Conservation (phyloP, 495 filamentous ascomycete genomes). For the Tuber magnatum region DNA sequence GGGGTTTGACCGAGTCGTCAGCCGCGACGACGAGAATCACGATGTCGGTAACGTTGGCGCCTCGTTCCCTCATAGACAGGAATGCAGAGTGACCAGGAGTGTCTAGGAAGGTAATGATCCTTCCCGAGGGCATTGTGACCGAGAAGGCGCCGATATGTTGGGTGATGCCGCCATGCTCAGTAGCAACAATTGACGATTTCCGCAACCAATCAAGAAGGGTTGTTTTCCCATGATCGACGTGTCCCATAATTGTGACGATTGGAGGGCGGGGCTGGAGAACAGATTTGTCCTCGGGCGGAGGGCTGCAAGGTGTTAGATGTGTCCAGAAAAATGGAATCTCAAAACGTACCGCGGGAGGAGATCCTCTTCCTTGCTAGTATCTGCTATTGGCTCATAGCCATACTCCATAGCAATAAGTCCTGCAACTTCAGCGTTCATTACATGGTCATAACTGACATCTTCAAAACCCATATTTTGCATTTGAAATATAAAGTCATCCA, state of each 20-base stretch:
- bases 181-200: slow-evolving; percentile 79
- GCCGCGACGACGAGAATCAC: slow-evolving; percentile 93
- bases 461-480: slow-evolving; percentile 80
- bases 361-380: slow-evolving; percentile 59
- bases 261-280: slow-evolving; percentile 69
- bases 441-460: slow-evolving; percentile 65
- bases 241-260: slow-evolving; percentile 98
- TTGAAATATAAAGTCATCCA: slow-evolving; percentile 64
- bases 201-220: slow-evolving; percentile 91
- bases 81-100: slow-evolving; percentile 97
- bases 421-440: slow-evolving; percentile 83
- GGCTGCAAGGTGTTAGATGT: slow-evolving; percentile 40
- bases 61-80: slow-evolving; percentile 87
- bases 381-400: slow-evolving; percentile 84
- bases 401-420: slow-evolving; percentile 87
- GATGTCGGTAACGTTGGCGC: slow-evolving; percentile 93
- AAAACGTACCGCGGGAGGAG: slow-evolving; percentile 52
- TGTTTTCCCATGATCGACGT: slow-evolving; percentile 98
- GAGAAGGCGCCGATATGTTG: slow-evolving; percentile 99
- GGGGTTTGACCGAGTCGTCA: slow-evolving; percentile 95
- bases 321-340: neutral
- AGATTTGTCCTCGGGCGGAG: slow-evolving; percentile 63
- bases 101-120: slow-evolving; percentile 90
- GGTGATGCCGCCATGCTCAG: slow-evolving; percentile 94
- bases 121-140: slow-evolving; percentile 74